Base-by-base conservation (phyloP, 2,329 filamentous ascomycete genomes). In the Thelonectria rubi region DNA sequence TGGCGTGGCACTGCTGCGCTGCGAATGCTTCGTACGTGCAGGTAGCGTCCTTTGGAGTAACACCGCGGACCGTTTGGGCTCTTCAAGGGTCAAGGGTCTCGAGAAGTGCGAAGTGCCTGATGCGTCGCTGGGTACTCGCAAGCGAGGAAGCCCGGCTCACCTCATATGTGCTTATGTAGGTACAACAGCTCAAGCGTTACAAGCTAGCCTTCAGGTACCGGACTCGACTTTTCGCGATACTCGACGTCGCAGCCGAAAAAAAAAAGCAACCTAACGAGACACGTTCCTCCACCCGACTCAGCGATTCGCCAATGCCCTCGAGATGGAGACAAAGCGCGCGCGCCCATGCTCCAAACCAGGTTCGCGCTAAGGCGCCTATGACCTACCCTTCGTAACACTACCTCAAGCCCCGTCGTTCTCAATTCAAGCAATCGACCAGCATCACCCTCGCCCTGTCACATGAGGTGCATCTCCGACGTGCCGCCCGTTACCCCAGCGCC, bases 401-500 rank as follows among this genome's bases (percentile, higher is more conserved):
- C 30, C 10, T 18, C 30, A 49, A 49, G 46, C 11, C 40, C 37
- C n/a, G 21, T 26, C 26, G 40, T 43, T 17, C 14, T 17, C 9
- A 20, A 2, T 43, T 56, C 54, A 34, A 26, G 32, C 21, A 42
- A 14, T 40, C 40, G 54, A 8, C 40, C 40, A 56, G 58, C 52
- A 56, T 56, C 58, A 47, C 55, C 48, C 51, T 50, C 55, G 32
- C 49, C 49, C 52, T 55, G 55, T 57, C 48, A 52, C 59, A 48
- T 55, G 50, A 53, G 30, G 45, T 34, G 30, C 17, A 51, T 20
- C 11, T 49, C 30, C 30, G 48, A 26, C 49, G 20, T 55, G 50
- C 65, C 54, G 45, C 55, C 48, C 55, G 49, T 50, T 56, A 56
- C 60, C 53, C 64, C 55, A 52, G 26, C 51, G 34, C 51, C 43